phyloP scores from a whole-genome alignment of 345 rosid species.

The Pelargonium nanum region DNA sequence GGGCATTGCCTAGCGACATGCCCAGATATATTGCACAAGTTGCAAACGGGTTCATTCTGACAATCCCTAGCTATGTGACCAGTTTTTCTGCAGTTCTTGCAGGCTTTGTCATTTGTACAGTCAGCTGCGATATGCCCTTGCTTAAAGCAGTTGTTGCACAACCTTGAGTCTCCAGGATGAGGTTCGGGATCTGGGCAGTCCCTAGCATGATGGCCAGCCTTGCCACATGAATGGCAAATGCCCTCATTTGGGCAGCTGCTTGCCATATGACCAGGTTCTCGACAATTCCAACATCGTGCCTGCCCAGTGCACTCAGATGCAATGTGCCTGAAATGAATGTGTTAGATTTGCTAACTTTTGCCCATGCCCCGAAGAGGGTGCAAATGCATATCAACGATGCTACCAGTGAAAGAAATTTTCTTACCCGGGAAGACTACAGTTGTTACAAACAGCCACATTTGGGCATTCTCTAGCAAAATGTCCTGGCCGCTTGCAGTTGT shows the following conservation, averaged over 20 bases:
- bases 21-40: constrained; percentile 66
- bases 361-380: no score
- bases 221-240: constrained; percentile 95
- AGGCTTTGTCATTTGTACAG: constrained; percentile 91
- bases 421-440: constrained; percentile 95
- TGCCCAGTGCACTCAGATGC: constrained; percentile 89
- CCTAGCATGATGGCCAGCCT: constrained; percentile 83
- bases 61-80: no score
- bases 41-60: constrained; percentile 42
- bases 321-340: constrained; percentile 90
- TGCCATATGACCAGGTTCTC: constrained; percentile 94
- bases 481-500: constrained; percentile 93
- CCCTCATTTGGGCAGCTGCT: constrained; percentile 79
- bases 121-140: constrained; percentile 81
- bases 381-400: no score
- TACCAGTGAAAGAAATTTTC: not conserved
- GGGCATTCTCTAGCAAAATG: constrained; percentile 97
- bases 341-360: no score
- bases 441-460: constrained; percentile 91
- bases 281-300: constrained; percentile 83
- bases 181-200: constrained; percentile 62
- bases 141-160: constrained; percentile 94
- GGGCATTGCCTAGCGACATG: constrained; percentile 85
- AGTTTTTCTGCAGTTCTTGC: constrained; percentile 37
- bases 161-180: constrained; percentile 66